Evolutionary conservation across 1,139 yeast genomes (phyloP), one percentile per base, ranked within the genome.

Genomic region (Blastobotrys proliferans): DNA sequence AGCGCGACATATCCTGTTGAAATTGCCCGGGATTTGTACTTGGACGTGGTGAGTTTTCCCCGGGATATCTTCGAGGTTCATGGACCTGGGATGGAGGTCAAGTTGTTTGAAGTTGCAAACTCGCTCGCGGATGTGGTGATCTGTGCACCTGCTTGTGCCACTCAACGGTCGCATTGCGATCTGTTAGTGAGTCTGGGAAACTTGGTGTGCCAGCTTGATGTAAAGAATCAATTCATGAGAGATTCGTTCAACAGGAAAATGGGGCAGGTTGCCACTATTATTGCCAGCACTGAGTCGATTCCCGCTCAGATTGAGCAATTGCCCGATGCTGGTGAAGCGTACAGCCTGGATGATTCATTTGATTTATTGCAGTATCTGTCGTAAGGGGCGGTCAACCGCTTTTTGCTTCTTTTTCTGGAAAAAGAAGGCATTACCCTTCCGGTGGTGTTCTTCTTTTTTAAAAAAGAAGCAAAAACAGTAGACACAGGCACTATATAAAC

Each of bases 61-160:
- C 22, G 22, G 11, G 45, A 48, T 20, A 40, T 43, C 3, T 44
- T 51, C 39, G 51, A 48, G 25, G 55, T 47, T 1, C 54, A 51
- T 34, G 55, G 55, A 13, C 53, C 54, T 2, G 55, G 53, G 3
- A 48, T 51, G 39, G 50, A 51, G 31, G 44, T 45, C 34, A 51
- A 51, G 39, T 42, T 51, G 24, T 48, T 29, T 19, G 32, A 29
- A 10, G 32, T 29, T 6, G 32, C 32, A 5, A 29, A 29, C 18
- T n/a, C 18, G 4, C 18, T 29, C 19, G 32, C 32, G 18, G 32
- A 29, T n/a, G 32, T 29, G 18, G 32, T 29, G 11, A n/a, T 29
- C 18, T 13, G 32, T 13, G 19, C 13, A 19, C 32, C 32, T 17
- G 32, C 13, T 5, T 11, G 17, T n/a, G 32, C 19, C 8, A 14